Conservation (phyloP, 2,329 filamentous ascomycete genomes). For the Fusarium udum region DNA sequence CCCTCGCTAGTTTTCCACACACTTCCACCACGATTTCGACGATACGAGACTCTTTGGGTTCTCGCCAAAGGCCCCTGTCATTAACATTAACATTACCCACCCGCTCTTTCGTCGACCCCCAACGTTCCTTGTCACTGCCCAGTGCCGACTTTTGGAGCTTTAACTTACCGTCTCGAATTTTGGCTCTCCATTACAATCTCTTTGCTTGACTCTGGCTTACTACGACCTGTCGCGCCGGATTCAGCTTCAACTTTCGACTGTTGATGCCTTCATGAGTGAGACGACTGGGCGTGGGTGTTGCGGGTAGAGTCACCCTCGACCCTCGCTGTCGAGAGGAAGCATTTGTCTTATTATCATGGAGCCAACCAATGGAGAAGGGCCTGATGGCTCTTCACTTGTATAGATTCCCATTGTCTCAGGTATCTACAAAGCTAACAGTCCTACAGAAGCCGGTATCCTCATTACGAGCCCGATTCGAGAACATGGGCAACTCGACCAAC, state of each 20-base stretch:
- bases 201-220: neutral
- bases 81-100: conserved; percentile 25
- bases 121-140: conserved; percentile 39
- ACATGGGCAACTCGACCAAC: conserved; percentile 57
- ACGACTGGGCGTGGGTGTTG: conserved; percentile 48
- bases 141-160: conserved; percentile 31
- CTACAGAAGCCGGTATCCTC: conserved; percentile 82
- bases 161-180: conserved; percentile 2
- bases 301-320: conserved; percentile 47
- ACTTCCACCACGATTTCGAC: conserved; percentile 9
- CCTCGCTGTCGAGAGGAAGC: conserved; percentile 43
- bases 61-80: conserved; percentile 32
- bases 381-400: conserved; percentile 81
- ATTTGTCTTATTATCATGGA: conserved; percentile 46
- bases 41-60: conserved; percentile 14
- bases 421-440: conserved; percentile 38
- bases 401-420: conserved; percentile 45
- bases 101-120: conserved; percentile 36
- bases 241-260: conserved; percentile 21
- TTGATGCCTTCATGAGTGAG: conserved; percentile 45
- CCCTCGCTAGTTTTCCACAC: conserved; percentile 11
- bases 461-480: conserved; percentile 82
- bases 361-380: conserved; percentile 59
- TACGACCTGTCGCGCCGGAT: conserved; percentile 1
- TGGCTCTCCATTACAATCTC: neutral